Evolutionary conservation across 805 yeast genomes (phyloP), one percentile per base, ranked within the genome.

Genomic region (Pichia californica): DNA sequence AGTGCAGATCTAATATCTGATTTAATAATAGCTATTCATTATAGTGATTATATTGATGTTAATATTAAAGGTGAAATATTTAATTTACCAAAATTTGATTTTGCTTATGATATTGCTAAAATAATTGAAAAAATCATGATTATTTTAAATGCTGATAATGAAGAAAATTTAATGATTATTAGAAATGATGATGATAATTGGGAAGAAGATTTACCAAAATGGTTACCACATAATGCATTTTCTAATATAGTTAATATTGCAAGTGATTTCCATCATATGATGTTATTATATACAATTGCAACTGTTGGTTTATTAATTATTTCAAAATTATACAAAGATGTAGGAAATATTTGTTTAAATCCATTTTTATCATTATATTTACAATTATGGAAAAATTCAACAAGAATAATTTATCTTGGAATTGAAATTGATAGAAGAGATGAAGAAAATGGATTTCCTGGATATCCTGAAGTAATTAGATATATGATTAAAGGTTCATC

Each of bases 321-420:
- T 26, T 64, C 67, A 53, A 74, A 72, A 47, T 49, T 75, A 7
- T 71, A 68, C 52, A n/a, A 13, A 15, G 33, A 33, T n/a, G 52
- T 46, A 11, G 49, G 52, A 26, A 58, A 57, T 10, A 53, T 74
- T 7, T 68, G 72, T 18, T 49, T 76, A 40, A 81, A 81, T 53
- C 93, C 93, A 18, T 84, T 80, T 53, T 55, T 78, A 37, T 73
- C 74, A 18, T 67, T 70, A 37, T 73, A 79, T 47, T 62, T 81
- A 9, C 74, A 76, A 37, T 55, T 77, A 6, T 84, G 93, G 91
- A 79, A 81, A 52, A 70, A 75, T 33, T 76, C 78, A 52, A 80
- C 88, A 2, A 71, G 71, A 46, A 69, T 79, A 3, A 69, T 83
- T 1, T 58, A 76, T 9, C 59, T 78, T 7, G 86, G 87, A 0